Percentiles rank a stretch among this genome's conserved stretches.
Conservation (phyloP, 139 green algal genomes). For the Desmodesmus armatus region DNA sequence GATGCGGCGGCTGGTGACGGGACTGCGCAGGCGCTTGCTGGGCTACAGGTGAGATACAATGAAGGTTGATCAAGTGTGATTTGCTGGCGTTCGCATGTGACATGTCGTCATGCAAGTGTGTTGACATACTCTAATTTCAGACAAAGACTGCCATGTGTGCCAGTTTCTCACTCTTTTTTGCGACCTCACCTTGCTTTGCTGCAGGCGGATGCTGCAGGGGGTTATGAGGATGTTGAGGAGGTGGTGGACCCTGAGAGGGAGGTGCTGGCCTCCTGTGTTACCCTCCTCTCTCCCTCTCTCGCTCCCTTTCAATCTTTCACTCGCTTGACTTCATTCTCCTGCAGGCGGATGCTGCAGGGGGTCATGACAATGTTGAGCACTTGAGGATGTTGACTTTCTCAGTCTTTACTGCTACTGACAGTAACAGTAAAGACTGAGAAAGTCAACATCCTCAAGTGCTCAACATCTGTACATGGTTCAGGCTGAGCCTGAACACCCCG, state of each 20-base stretch:
- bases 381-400: too few relatives aligned
- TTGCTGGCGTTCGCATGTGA: too few relatives aligned
- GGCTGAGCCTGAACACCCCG: too few relatives aligned
- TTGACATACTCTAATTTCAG: too few relatives aligned
- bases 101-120: too few relatives aligned
- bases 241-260: slow-evolving; percentile 67
- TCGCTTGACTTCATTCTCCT: too few relatives aligned
- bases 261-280: slow-evolving; percentile 74
- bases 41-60: neutral
- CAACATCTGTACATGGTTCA: neutral
- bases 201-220: slow-evolving; percentile 1
- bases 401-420: neutral
- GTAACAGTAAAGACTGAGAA: neutral
- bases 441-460: too few relatives aligned
- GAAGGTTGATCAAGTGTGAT: too few relatives aligned
- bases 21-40: too few relatives aligned
- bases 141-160: too few relatives aligned
- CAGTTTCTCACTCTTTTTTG: too few relatives aligned
- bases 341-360: slow-evolving; percentile 1
- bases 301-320: too few relatives aligned
- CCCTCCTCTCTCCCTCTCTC: slow-evolving; percentile 49
- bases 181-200: neutral
- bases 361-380: slow-evolving; percentile 49
- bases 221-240: slow-evolving; percentile 50
- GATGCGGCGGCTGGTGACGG: slow-evolving; percentile 19